Conservation (phyloP, 805 yeast genomes). For the Komagataella pastoris region DNA sequence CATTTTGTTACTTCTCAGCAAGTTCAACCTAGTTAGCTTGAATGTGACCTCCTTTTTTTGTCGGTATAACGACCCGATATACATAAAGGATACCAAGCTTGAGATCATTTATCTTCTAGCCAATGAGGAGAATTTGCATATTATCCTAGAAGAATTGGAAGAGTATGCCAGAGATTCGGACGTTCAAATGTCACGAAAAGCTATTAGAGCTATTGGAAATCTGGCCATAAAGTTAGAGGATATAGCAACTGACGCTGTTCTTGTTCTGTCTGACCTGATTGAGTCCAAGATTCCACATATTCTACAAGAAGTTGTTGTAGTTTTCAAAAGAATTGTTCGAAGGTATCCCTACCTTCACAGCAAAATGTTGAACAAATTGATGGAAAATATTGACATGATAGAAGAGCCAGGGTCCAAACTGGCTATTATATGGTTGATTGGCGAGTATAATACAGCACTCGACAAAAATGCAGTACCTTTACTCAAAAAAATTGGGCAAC, state of each 20-base stretch:
- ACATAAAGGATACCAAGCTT: slow-evolving; percentile 79
- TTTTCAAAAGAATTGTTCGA: slow-evolving; percentile 63
- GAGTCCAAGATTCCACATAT: slow-evolving; percentile 58
- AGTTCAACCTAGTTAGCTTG: slow-evolving; percentile 41
- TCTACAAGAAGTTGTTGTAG: slow-evolving; percentile 69
- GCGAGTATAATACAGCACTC: slow-evolving; percentile 47
- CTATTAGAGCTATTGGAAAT: slow-evolving; percentile 83
- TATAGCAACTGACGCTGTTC: slow-evolving; percentile 53
- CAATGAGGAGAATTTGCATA: slow-evolving; percentile 39
- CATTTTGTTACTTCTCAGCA: slow-evolving; percentile 55
- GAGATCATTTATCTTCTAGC: slow-evolving; percentile 80
- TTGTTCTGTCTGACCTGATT: slow-evolving; percentile 42
- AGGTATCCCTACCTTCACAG: slow-evolving; percentile 52
- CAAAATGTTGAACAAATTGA: slow-evolving; percentile 27
- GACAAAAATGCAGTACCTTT: slow-evolving; percentile 22
- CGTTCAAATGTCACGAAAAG: slow-evolving; percentile 73
- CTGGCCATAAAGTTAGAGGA: slow-evolving; percentile 63
- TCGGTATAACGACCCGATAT: slow-evolving; percentile 74
- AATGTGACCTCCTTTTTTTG: slow-evolving; percentile 78
- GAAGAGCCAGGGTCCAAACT: slow-evolving; percentile 72
- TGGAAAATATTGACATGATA: slow-evolving; percentile 32
- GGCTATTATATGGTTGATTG: slow-evolving; percentile 75
- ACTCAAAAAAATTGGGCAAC: slow-evolving; percentile 26
- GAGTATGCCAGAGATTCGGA: slow-evolving; percentile 86
- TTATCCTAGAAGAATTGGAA: slow-evolving; percentile 61